These are phyloP conservation scores for Pittosporum tobira DNA, from an alignment of 129 eudicot genomes.

Conservation along the genomic window DNA sequence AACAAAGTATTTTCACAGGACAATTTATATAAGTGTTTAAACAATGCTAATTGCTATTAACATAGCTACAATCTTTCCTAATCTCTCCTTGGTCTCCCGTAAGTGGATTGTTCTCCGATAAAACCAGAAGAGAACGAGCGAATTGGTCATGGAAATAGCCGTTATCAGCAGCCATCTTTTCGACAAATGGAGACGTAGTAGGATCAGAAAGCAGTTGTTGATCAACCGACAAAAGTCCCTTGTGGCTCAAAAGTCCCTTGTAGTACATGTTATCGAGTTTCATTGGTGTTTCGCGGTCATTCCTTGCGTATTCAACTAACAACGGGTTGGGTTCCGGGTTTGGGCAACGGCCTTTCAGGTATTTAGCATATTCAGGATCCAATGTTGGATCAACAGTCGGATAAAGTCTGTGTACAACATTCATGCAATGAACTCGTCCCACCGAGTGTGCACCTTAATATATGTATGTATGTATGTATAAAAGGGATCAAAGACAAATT, in stretches of 20 bases:
- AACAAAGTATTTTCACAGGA: too few species aligned
- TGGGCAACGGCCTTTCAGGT: constrained; percentile 70
- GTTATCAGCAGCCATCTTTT: constrained; percentile 63
- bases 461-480: not conserved
- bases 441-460: constrained; percentile 79
- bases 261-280: constrained; percentile 65
- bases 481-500: too few species aligned
- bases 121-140: constrained; percentile 43
- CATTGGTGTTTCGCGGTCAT: constrained; percentile 64
- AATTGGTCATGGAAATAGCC: constrained; percentile 54
- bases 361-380: constrained; percentile 40
- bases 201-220: constrained; percentile 56
- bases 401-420: constrained; percentile 64
- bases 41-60: constrained; percentile 28
- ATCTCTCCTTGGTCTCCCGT: constrained; percentile 52
- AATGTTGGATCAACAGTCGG: constrained; percentile 66
- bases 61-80: constrained; percentile 63
- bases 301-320: constrained; percentile 51
- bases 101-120: constrained; percentile 74
- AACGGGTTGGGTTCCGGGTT: constrained; percentile 49
- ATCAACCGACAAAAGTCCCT: constrained; percentile 50
- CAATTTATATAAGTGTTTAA: too few species aligned
- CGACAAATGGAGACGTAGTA: constrained; percentile 43
- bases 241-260: constrained; percentile 54
- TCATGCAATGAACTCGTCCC: constrained; percentile 65